These are phyloP conservation scores for Monosporozyma solicola DNA, from an alignment of 805 yeast species.

Conservation along the genomic window DNA sequence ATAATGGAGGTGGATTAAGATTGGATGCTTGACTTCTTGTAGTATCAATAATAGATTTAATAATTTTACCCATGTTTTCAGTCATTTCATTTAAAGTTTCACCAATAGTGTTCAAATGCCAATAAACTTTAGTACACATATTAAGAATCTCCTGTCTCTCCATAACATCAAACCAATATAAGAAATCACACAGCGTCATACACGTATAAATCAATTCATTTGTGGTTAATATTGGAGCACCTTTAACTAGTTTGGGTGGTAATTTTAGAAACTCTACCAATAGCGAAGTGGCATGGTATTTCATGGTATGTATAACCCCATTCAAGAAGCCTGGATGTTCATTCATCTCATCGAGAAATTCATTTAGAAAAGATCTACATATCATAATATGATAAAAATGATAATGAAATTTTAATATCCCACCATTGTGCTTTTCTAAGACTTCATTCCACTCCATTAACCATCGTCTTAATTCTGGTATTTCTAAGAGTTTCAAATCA, in stretches of 20 bases:
- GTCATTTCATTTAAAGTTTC: constrained; percentile 51
- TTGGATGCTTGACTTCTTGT: constrained; percentile 26
- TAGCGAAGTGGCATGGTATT: constrained; percentile 37
- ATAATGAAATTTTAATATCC: constrained; percentile 39
- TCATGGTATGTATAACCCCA: constrained; percentile 34
- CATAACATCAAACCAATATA: constrained; percentile 32
- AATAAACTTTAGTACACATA: constrained; percentile 44
- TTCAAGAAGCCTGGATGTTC: constrained; percentile 20
- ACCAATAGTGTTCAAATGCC: constrained; percentile 51
- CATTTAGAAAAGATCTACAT: constrained; percentile 28
- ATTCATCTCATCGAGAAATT: constrained; percentile 21
- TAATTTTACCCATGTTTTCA: constrained; percentile 48
- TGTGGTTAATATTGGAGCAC: constrained; percentile 45
- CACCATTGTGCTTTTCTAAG: constrained; percentile 40
- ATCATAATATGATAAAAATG: constrained; percentile 41
- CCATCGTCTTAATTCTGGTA: constrained; percentile 40
- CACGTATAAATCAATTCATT: constrained; percentile 49
- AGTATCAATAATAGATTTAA: constrained; percentile 41
- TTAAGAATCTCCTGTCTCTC: constrained; percentile 37
- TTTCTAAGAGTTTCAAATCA: constrained; percentile 6
- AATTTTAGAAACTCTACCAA: constrained; percentile 37
- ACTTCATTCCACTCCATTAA: constrained; percentile 36
- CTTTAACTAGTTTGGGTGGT: constrained; percentile 40
- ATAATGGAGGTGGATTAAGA: constrained; percentile 9
- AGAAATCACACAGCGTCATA: constrained; percentile 41